Percentiles rank a stretch among this genome's conserved stretches.
Evolutionary conservation across 352 stramenopile genomes (phyloP).

Genomic region (Pythium inflatum): DNA sequence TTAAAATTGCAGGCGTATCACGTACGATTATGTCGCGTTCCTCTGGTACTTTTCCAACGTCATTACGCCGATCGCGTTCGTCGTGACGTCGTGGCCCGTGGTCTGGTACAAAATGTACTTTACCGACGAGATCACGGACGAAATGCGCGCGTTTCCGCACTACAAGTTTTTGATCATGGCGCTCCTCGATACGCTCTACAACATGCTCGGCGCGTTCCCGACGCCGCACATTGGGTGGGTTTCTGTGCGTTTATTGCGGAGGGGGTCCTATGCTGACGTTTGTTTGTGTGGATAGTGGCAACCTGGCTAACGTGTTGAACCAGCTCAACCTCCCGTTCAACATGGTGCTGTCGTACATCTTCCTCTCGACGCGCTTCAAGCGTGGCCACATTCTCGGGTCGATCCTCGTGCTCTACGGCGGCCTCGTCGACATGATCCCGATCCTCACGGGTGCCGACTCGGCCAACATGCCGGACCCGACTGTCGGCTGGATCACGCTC

Average conservation of each 20-base stretch:
- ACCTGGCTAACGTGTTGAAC: slow-evolving; percentile 84
- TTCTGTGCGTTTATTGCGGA: too few relatives aligned
- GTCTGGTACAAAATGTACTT: slow-evolving; percentile 87
- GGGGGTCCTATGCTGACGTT: not conserved
- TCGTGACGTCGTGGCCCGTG: slow-evolving; percentile 74
- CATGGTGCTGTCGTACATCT: slow-evolving; percentile 82
- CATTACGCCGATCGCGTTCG: slow-evolving; percentile 77
- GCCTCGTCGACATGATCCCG: slow-evolving; percentile 84
- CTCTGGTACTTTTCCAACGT: slow-evolving; percentile 90
- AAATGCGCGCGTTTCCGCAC: slow-evolving; percentile 84
- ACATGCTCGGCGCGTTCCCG: slow-evolving; percentile 80
- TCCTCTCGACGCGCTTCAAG: slow-evolving; percentile 82
- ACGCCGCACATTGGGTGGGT: slow-evolving; percentile 82
- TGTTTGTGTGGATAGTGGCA: slow-evolving; percentile 52
- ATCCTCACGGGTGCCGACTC: slow-evolving; percentile 66
- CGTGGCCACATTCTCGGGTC: slow-evolving; percentile 83
- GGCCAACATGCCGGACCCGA: slow-evolving; percentile 76
- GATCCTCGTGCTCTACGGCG: slow-evolving; percentile 85
- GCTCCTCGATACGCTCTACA: slow-evolving; percentile 84
- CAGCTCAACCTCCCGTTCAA: slow-evolving; percentile 89
- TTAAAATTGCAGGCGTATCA: slow-evolving; percentile 63
- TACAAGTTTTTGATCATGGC: slow-evolving; percentile 90
- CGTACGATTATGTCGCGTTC: slow-evolving; percentile 87
- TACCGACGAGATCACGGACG: slow-evolving; percentile 82
- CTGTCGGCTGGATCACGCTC: slow-evolving; percentile 73